Conservation (phyloP, 1,284 basidiomycete species). For the Cutaneotrichosporon dermatis region DNA sequence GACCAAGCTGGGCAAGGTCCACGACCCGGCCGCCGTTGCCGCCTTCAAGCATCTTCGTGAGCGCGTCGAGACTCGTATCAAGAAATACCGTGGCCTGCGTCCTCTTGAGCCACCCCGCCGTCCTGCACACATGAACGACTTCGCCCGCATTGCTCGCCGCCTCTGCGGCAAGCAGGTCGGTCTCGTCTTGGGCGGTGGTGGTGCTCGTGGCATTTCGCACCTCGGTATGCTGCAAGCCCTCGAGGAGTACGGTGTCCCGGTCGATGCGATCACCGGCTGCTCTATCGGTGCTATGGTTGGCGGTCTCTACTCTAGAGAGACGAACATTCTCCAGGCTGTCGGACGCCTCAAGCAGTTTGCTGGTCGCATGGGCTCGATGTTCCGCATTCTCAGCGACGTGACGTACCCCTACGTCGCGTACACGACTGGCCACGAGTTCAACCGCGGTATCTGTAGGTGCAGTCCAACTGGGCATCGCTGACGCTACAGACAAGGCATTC, state of each 20-base stretch:
- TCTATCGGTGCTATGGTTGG: slow-evolving; percentile 91
- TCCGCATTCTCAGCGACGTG: slow-evolving; percentile 89
- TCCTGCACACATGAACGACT: slow-evolving; percentile 80
- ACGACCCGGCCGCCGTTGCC: slow-evolving; percentile 82
- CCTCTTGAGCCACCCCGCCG: slow-evolving; percentile 67
- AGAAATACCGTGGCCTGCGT: slow-evolving; percentile 73
- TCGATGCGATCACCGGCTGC: slow-evolving; percentile 83
- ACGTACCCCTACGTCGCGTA: slow-evolving; percentile 97
- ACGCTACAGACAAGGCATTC: slow-evolving; percentile 55
- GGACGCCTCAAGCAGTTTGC: slow-evolving; percentile 70
- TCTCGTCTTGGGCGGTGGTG: slow-evolving; percentile 90
- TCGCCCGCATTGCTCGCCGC: slow-evolving; percentile 82
- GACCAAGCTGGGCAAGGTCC: slow-evolving; percentile 56
- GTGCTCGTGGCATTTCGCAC: slow-evolving; percentile 91
- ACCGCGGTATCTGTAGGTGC: slow-evolving; percentile 8
- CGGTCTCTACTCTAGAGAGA: slow-evolving; percentile 92
- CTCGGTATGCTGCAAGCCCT: slow-evolving; percentile 83
- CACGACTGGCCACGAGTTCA: slow-evolving; percentile 92
- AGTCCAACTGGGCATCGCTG: slow-evolving; percentile 16
- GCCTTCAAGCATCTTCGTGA: slow-evolving; percentile 74
- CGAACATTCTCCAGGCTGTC: slow-evolving; percentile 78
- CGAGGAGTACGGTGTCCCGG: slow-evolving; percentile 86
- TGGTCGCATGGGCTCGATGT: slow-evolving; percentile 85
- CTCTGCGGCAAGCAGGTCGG: slow-evolving; percentile 92
- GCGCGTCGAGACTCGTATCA: slow-evolving; percentile 80